A percentile compares a stretch with the other conserved stretches of the same genome.
Evolutionary conservation across 305 asterid genomes (phyloP).

Genomic region (Fraxinus dipetala): DNA sequence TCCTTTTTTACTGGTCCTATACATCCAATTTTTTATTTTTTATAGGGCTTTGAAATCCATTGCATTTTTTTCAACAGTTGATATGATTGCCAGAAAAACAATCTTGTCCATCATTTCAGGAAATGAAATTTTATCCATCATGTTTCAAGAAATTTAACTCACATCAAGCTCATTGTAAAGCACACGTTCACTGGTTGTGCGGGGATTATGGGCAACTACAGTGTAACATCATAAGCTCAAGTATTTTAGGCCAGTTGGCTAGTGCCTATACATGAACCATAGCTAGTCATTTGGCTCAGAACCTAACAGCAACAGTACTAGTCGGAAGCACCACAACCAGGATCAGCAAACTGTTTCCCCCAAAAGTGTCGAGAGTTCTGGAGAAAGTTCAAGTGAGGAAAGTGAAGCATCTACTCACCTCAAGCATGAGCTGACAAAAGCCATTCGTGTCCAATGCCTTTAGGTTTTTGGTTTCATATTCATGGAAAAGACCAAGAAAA

Average conservation of each 20-base stretch:
- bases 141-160: not conserved
- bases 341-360: slow-evolving; percentile 3
- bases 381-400: slow-evolving; percentile 4
- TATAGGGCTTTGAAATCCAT: not conserved
- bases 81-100: not conserved
- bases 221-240: not conserved
- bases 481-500: slow-evolving; percentile 76
- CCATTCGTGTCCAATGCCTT: slow-evolving; percentile 86
- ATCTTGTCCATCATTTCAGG: slow-evolving; percentile 4
- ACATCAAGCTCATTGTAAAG: not conserved
- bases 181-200: not conserved
- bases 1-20: not conserved
- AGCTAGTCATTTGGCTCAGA: not conserved
- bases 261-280: not conserved
- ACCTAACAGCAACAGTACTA: not conserved
- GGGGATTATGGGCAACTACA: not conserved
- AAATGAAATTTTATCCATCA: not conserved
- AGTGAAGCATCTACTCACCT: slow-evolving; percentile 46
- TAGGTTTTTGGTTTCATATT: slow-evolving; percentile 60
- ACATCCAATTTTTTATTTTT: not conserved
- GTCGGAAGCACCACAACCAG: not conserved
- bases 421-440: slow-evolving; percentile 94
- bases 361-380: not conserved
- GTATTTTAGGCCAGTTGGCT: not conserved
- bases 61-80: not conserved